Evolutionary conservation across 257 asterid species (phyloP).

Genomic region (Pogostemon cablin): DNA sequence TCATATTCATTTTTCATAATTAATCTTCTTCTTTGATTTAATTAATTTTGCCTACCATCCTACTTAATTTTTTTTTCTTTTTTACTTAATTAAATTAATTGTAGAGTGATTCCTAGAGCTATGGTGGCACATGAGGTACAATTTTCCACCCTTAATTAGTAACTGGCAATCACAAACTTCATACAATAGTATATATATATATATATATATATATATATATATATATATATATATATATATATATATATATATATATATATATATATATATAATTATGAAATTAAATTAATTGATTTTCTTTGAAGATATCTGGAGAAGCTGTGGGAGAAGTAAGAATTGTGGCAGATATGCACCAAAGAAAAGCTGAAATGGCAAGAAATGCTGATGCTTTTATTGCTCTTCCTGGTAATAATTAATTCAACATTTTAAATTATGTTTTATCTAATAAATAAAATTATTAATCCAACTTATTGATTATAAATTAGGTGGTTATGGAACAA

Average conservation of each 20-base stretch:
- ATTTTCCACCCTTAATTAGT: background rate
- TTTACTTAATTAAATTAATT: background rate
- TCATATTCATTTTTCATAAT: background rate
- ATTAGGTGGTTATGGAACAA: slow-evolving; percentile 77
- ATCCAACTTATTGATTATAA: background rate
- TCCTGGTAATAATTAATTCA: slow-evolving; percentile 47
- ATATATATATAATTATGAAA: background rate
- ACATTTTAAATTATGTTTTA: no score
- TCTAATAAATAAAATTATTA: background rate
- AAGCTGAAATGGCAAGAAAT: slow-evolving; percentile 67
- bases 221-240: background rate
- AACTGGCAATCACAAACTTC: no score
- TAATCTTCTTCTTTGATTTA: background rate
- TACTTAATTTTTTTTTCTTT: background rate
- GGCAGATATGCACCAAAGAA: slow-evolving; percentile 73
- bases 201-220: background rate
- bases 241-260: background rate
- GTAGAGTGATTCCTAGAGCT: slow-evolving; percentile 65
- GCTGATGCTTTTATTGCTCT: slow-evolving; percentile 85
- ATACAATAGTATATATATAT: no score
- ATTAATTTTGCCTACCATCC: background rate
- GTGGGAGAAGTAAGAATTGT: slow-evolving; percentile 63
- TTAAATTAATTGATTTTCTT: background rate
- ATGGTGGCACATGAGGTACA: slow-evolving; percentile 66
- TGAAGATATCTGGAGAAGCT: slow-evolving; percentile 52